Percentiles rank a stretch among this genome's conserved stretches.
Evolutionary conservation across 805 yeast genomes (phyloP).

Genomic region (Lipomyces oligophaga): DNA sequence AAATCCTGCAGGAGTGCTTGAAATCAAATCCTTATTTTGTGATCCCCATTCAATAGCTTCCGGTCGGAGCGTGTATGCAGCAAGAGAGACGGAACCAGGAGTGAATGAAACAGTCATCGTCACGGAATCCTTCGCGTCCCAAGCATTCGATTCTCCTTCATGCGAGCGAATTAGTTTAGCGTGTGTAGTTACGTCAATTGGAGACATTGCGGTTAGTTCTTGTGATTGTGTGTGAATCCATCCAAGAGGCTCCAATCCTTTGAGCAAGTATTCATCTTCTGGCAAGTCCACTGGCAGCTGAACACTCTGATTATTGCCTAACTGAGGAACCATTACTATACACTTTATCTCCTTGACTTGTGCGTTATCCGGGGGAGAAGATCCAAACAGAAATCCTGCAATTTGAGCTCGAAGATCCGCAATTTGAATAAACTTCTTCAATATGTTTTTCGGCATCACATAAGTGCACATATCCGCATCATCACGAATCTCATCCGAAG

Average conservation of each 20-base stretch:
- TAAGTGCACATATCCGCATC: conserved; percentile 60
- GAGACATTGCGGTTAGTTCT: conserved; percentile 59
- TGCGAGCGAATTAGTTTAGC: conserved; percentile 41
- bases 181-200: conserved; percentile 67
- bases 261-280: conserved; percentile 39
- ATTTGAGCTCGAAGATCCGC: conserved; percentile 79
- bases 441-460: conserved; percentile 75
- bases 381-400: conserved; percentile 77
- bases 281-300: conserved; percentile 55
- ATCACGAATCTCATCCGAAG: conserved; percentile 54
- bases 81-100: conserved; percentile 78
- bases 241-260: conserved; percentile 76
- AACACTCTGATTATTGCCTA: conserved; percentile 66
- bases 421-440: conserved; percentile 71
- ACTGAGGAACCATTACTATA: conserved; percentile 80
- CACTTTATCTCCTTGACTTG: conserved; percentile 74
- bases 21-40: conserved; percentile 52
- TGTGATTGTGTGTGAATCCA: conserved; percentile 89
- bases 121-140: conserved; percentile 46
- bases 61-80: conserved; percentile 57
- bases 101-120: conserved; percentile 67
- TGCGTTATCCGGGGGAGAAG: conserved; percentile 65
- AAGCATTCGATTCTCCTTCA: conserved; percentile 33
- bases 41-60: conserved; percentile 80
- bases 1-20: conserved; percentile 64